Percentiles rank a stretch among this genome's conserved stretches.
Conservation (phyloP, 345 rosid species). For the Gossypium bickii region DNA sequence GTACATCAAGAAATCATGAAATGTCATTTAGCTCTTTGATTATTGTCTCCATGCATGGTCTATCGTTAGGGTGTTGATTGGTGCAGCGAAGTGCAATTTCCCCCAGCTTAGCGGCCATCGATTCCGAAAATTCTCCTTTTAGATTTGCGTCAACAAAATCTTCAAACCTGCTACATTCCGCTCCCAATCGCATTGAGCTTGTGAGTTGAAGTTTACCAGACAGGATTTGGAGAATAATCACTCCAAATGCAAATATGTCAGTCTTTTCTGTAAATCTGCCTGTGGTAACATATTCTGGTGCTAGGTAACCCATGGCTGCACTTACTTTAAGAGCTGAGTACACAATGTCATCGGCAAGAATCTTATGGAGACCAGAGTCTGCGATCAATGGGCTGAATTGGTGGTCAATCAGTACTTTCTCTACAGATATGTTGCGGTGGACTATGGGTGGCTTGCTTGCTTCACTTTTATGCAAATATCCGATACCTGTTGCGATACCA, state of each 20-base stretch:
- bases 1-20: conserved; percentile 5
- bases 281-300: conserved; percentile 88
- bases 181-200: conserved; percentile 54
- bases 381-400: conserved; percentile 77
- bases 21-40: conserved; percentile 40
- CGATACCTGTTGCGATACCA: conserved; percentile 86
- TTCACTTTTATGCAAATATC: conserved; percentile 64
- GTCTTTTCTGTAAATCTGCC: conserved; percentile 84
- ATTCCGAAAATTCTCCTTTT: conserved; percentile 39
- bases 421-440: conserved; percentile 77
- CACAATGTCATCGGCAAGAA: conserved; percentile 80
- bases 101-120: conserved; percentile 56
- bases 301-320: conserved; percentile 97
- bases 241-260: conserved; percentile 83
- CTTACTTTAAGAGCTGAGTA: conserved; percentile 79
- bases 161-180: conserved; percentile 48
- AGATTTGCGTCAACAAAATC: conserved; percentile 61
- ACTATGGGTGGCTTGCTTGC: conserved; percentile 50
- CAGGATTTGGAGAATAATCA: conserved; percentile 77
- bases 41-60: conserved; percentile 59
- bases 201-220: conserved; percentile 65
- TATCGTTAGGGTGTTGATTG: conserved; percentile 55
- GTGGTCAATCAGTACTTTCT: conserved; percentile 69
- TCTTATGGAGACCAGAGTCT: conserved; percentile 76
- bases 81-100: conserved; percentile 63